Evolutionary conservation across 495 filamentous ascomycete genomes (phyloP).

Genomic region (Penicillium robsamsonii): DNA sequence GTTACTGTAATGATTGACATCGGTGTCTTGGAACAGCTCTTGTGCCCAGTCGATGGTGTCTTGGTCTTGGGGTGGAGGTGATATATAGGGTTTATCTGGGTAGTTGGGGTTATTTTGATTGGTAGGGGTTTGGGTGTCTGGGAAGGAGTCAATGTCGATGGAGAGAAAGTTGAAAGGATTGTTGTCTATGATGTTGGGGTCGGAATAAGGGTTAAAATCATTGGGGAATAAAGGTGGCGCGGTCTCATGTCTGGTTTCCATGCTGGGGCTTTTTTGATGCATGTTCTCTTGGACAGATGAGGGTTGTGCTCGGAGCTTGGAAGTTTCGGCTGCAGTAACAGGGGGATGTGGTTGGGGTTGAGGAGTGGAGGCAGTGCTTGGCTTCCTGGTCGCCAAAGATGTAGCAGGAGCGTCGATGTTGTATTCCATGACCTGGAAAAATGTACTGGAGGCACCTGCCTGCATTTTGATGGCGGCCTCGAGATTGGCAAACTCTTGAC

Average conservation of each 20-base stretch:
- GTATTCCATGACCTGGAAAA: conserved; percentile 41
- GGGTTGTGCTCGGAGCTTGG: background rate
- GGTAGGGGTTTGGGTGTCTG: conserved; percentile 14
- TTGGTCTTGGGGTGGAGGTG: conserved; percentile 17
- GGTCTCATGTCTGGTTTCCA: conserved; percentile 14
- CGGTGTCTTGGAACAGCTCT: conserved; percentile 32
- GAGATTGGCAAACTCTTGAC: conserved; percentile 75
- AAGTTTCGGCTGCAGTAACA: background rate
- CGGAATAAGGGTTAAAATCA: conserved; percentile 31
- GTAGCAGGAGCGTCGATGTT: conserved; percentile 20
- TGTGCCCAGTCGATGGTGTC: conserved; percentile 38
- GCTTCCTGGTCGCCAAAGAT: conserved; percentile 17
- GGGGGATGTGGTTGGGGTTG: conserved; percentile 9
- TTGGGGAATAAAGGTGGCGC: conserved; percentile 23
- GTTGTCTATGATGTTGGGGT: conserved; percentile 12
- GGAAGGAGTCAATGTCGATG: conserved; percentile 32
- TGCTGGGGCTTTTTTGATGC: conserved; percentile 3
- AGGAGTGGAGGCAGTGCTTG: conserved; percentile 16
- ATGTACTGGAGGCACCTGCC: conserved; percentile 29
- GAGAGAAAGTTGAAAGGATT: conserved; percentile 26
- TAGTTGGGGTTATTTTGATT: conserved; percentile 1
- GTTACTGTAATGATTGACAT: conserved; percentile 11
- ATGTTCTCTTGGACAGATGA: conserved; percentile 5
- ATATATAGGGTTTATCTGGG: conserved; percentile 7
- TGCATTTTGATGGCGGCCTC: conserved; percentile 69